Evolutionary conservation across 1,139 yeast species (phyloP).

Genomic region (Tardiomyces depauwii): DNA sequence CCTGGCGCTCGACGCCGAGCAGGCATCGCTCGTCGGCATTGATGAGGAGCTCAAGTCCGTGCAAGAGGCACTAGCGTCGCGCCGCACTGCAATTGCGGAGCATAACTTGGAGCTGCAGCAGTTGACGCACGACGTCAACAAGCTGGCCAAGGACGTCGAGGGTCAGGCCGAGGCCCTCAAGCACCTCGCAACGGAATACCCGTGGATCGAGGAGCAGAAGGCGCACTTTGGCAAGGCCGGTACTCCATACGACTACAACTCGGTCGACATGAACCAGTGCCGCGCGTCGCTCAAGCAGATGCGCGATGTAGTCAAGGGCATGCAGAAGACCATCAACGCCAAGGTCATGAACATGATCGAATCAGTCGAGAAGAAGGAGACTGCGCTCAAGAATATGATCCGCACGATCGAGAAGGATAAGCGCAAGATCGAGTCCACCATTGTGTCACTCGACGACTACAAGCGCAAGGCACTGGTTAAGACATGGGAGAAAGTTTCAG

Average conservation of each 20-base stretch:
- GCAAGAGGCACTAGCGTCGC: slow-evolving; percentile 39
- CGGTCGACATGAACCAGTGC: slow-evolving; percentile 52
- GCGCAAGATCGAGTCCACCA: slow-evolving; percentile 79
- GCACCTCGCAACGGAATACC: slow-evolving; percentile 42
- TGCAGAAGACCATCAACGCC: slow-evolving; percentile 45
- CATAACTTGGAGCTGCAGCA: slow-evolving; percentile 42
- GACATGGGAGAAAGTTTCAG: slow-evolving; percentile 70
- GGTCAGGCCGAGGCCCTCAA: slow-evolving; percentile 24
- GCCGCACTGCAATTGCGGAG: slow-evolving; percentile 40
- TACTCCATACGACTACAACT: slow-evolving; percentile 30
- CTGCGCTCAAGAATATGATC: slow-evolving; percentile 67
- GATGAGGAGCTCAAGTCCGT: slow-evolving; percentile 71
- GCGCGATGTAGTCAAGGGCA: slow-evolving; percentile 47
- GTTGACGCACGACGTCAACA: slow-evolving; percentile 2
- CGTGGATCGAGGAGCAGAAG: slow-evolving; percentile 63
- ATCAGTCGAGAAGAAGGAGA: slow-evolving; percentile 82
- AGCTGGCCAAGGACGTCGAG: slow-evolving; percentile 1
- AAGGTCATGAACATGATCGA: slow-evolving; percentile 93
- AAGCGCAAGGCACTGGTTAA: slow-evolving; percentile 72
- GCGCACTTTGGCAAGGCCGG: slow-evolving; percentile 31
- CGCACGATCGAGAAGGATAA: slow-evolving; percentile 85
- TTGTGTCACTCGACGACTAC: slow-evolving; percentile 75
- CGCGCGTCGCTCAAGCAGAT: slow-evolving; percentile 47
- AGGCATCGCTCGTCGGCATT: slow-evolving; percentile 51
- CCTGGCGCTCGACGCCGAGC: slow-evolving; percentile 48